Evolutionary conservation across 164 flowering plant species (phyloP), one percentile per base, ranked within the genome.

Genomic region (Stephania yunnanensis): DNA sequence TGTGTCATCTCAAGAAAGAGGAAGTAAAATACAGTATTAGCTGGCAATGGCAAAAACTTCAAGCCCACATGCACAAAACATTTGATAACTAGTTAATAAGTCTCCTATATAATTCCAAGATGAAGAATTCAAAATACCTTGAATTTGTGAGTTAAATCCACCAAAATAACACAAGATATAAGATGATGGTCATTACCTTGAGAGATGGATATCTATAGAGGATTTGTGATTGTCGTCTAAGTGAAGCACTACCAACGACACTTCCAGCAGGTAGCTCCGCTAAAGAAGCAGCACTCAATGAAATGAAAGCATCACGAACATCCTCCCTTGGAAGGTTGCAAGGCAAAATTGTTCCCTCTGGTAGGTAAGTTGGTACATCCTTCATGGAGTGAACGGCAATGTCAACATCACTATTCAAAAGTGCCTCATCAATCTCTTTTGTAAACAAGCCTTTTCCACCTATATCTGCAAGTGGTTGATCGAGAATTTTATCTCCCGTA

Each of bases 321-420:
- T 94, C 99, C 87, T 94, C 99, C 52, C 98, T 87, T 12, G 84
- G 88, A 71, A 95, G 93, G 78, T 93, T 93, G 87, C 99, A 95
- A 20, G 97, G 99, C 46, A 95, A 83, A 75, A 92, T 86, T 29
- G 87, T 95, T 78, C 89, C 87, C 52, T 90, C 92, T 0, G 97
- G 98, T 77, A 92, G 85, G 82, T 95, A 95, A 19, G 99, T 95
- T 4, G 99, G 99, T 13, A 95, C 98, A 81, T 95, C 99, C 78
- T 95, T 95, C 99, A 95, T 93, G 25, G 99, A 95, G 82, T 95
- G 99, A 46, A 95, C 98, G 70, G 97, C 98, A 78, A 95, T 94
- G 82, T 94, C 99, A 70, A 95, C 90, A 10, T 87, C 90, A 75
- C 87, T 83, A 79, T 89, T 89, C 45, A 95, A 77, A 45, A 95